Evolutionary conservation across 805 yeast species (phyloP), one percentile per base, ranked within the genome.

Genomic region (Diddensiella transvaalensis): DNA sequence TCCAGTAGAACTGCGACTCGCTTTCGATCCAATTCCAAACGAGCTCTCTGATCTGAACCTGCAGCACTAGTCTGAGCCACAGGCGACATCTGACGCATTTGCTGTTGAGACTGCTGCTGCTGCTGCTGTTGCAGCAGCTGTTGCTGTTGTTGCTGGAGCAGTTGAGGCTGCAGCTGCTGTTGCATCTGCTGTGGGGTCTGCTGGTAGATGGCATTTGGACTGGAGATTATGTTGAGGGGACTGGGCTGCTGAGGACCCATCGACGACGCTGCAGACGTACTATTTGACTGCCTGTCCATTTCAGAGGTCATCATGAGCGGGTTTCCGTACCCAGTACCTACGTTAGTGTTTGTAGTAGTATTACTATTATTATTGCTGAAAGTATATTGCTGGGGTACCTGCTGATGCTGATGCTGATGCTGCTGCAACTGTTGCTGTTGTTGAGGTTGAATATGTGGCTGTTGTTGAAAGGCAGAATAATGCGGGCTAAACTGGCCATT

Each of bases 1-100:
- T 64, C 66, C 24, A 62, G 54, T 33, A 64, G 50, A 26, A 64
- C 46, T 8, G 55, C 18, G 11, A 63, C 58, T 21, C 68, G 62
- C 44, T 51, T 51, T 38, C 55, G 54, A 38, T 62, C 66, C 3
- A 58, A 42, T 15, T 60, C 65, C n/a, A 56, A 40, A 30, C 38
- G 42, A 11, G 22, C 22, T n/a, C 35, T 11, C 33, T 29, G 18
- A 39, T 18, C 40, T 15, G 15, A n/a, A 40, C 17, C 36, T 4
- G 24, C 18, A 6, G 17, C 29, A 17, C 19, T 5, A 13, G 47
- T 10, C 33, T 22, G 21, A 17, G 35, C 15, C 47, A 4, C 19
- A 8, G 37, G 22, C 18, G 29, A 13, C 22, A 21, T 10, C 32
- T 11, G 8, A 44, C 22, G 18, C 8, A 35, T 4, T 4, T 8